phyloP scores from a whole-genome alignment of 208 protist genomes.

The Crithidia fasciculata region DNA sequence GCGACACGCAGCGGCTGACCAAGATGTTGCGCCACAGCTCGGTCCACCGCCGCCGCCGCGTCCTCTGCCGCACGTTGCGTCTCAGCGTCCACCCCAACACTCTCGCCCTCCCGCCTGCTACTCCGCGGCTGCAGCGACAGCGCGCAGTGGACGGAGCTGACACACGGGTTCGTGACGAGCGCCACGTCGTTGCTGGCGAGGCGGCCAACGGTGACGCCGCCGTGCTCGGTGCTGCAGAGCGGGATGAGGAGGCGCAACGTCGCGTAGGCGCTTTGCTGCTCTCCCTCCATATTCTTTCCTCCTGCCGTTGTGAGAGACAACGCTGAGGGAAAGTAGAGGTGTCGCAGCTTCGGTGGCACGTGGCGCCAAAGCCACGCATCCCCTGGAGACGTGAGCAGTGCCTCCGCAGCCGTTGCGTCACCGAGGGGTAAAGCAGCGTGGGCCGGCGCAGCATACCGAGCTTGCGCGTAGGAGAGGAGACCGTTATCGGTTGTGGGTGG shows the following conservation, averaged over 20 bases:
- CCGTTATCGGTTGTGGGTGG: conserved; percentile 30
- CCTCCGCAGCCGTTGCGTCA: background rate
- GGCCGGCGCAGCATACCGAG: background rate
- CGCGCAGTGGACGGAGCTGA: conserved; percentile 61
- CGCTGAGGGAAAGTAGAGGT: background rate
- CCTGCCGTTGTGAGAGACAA: no score
- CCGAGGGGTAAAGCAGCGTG: background rate
- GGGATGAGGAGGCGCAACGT: conserved; percentile 31
- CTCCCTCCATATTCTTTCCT: background rate
- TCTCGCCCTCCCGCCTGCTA: background rate
- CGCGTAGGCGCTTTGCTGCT: background rate
- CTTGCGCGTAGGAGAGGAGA: conserved; percentile 20
- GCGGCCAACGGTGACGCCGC: conserved; percentile 46
- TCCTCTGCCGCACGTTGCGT: conserved; percentile 2
- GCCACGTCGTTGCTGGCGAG: conserved; percentile 42
- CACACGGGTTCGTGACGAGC: conserved; percentile 48
- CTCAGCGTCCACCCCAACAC: background rate
- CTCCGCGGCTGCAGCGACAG: conserved; percentile 11
- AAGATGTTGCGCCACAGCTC: background rate
- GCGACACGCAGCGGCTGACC: background rate
- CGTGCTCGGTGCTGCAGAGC: conserved; percentile 19
- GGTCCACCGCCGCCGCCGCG: background rate
- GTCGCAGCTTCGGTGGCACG: background rate
- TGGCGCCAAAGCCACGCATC: conserved; percentile 17
- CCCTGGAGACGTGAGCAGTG: background rate